Conservation (phyloP, 1,139 yeast genomes). For the Kodamaea alishanica region DNA sequence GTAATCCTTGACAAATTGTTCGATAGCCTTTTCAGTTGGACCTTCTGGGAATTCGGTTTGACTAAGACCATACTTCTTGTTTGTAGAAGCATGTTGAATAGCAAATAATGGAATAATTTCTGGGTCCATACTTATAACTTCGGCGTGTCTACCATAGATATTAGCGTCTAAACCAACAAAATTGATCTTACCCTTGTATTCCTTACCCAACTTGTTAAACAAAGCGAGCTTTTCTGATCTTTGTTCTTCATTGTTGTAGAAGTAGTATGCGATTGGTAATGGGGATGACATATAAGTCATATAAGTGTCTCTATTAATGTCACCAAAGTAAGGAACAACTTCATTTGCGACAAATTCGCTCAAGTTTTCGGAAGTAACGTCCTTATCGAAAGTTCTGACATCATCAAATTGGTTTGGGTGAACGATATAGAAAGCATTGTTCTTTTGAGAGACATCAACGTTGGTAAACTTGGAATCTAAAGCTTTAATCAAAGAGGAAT, state of each 20-base stretch:
- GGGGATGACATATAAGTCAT: conserved; percentile 67
- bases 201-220: conserved; percentile 64
- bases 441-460: conserved; percentile 19
- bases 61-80: conserved; percentile 73
- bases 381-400: conserved; percentile 27
- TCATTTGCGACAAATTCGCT: conserved; percentile 60
- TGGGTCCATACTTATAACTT: conserved; percentile 73
- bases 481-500: conserved; percentile 42
- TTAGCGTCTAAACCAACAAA: conserved; percentile 86
- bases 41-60: conserved; percentile 41
- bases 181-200: conserved; percentile 75
- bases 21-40: conserved; percentile 42
- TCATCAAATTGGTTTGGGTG: conserved; percentile 37
- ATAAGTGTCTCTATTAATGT: conserved; percentile 81
- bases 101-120: conserved; percentile 88
- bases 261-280: conserved; percentile 82
- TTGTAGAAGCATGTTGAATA: conserved; percentile 66
- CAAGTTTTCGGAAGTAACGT: conserved; percentile 32
- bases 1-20: conserved; percentile 62
- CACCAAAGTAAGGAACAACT: conserved; percentile 86
- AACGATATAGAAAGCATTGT: conserved; percentile 47
- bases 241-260: conserved; percentile 69
- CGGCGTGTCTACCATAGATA: conserved; percentile 85
- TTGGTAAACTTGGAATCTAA: conserved; percentile 24
- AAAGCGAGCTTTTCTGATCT: conserved; percentile 51